phyloP scores from a whole-genome alignment of 257 asterid species.

The Nemophila menziesii region DNA sequence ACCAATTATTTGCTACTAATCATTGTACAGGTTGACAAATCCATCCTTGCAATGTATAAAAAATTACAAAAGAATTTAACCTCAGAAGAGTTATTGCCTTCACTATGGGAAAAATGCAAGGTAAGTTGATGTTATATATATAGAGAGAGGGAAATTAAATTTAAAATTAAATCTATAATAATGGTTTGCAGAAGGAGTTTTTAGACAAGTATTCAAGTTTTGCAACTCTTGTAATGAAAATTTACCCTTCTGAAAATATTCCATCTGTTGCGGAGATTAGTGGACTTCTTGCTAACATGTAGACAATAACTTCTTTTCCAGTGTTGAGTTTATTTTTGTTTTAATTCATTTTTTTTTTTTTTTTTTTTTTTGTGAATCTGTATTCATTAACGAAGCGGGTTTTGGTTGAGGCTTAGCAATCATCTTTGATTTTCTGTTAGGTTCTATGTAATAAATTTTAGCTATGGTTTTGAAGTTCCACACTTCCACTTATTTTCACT shows the following conservation, averaged over 20 bases:
- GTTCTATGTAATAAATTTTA: too few relatives aligned
- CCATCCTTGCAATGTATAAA: slow-evolving; percentile 70
- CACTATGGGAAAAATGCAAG: slow-evolving; percentile 98
- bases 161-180: slow-evolving; percentile 6
- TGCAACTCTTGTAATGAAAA: slow-evolving; percentile 62
- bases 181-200: slow-evolving; percentile 67
- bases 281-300: slow-evolving; percentile 73
- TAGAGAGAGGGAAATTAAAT: too few relatives aligned
- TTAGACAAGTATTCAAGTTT: slow-evolving; percentile 82
- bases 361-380: too few relatives aligned
- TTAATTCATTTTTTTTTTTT: too few relatives aligned
- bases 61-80: slow-evolving; percentile 78
- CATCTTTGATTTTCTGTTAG: too few relatives aligned
- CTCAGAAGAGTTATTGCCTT: slow-evolving; percentile 88
- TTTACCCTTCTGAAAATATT: slow-evolving; percentile 73
- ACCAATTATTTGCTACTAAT: slow-evolving; percentile 7
- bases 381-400: too few relatives aligned
- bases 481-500: too few relatives aligned
- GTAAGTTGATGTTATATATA: slow-evolving; percentile 26
- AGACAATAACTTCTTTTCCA: slow-evolving; percentile 3
- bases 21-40: slow-evolving; percentile 68
- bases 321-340: slow-evolving; percentile 6
- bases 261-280: slow-evolving; percentile 72
- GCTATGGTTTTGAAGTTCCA: too few relatives aligned
- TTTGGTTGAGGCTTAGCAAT: too few relatives aligned